Base-by-base conservation (phyloP, 2,329 filamentous ascomycete species). In the Botryotinia calthae region DNA sequence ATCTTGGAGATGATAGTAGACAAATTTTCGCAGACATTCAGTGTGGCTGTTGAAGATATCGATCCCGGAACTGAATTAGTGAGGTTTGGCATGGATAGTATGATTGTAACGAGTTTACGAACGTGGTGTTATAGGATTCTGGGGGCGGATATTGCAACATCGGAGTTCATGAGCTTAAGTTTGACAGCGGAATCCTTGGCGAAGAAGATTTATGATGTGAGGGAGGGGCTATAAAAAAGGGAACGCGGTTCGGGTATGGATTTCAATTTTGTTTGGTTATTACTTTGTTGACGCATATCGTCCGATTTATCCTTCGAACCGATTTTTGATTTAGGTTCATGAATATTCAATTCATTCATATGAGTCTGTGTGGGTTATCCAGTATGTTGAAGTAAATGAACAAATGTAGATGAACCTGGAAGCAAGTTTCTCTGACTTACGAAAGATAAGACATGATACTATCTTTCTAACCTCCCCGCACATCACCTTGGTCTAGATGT, bases 21-120 rank as follows among this genome's bases (percentile, higher is more conserved):
- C 72, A 86, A 86, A 79, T 80, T 86, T 4, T 82, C 85, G 0
- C 80, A 82, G 1, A 82, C 85, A 14, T 82, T 87, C 73, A 84
- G 85, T 80, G 82, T 86, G 76, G 82, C 83, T 63, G 71, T 81
- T 2, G 83, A 85, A 44, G 84, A 85, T 67, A 80, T 86, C 70
- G 84, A 86, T 73, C 79, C 82, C 67, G 82, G 80, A 4, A 82
- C 76, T 62, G 84, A 78, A 63, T 79, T 81, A 83, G 86, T 72
- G 83, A 82, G 82, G 4, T 86, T 86, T 70, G 77, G 77, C 25
- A 59, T 79, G 28, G 77, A 79, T 61, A 75, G 73, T 67, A 75
- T 79, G 68, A 75, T 77, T 54, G 77, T 75, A 9, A 75, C 77
- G 20, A 76, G 76, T 20, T 63, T 79, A 31, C 61, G 77, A 9